Base-by-base conservation (phyloP, 2,329 filamentous ascomycete species). In the Fusarium sacchari region DNA sequence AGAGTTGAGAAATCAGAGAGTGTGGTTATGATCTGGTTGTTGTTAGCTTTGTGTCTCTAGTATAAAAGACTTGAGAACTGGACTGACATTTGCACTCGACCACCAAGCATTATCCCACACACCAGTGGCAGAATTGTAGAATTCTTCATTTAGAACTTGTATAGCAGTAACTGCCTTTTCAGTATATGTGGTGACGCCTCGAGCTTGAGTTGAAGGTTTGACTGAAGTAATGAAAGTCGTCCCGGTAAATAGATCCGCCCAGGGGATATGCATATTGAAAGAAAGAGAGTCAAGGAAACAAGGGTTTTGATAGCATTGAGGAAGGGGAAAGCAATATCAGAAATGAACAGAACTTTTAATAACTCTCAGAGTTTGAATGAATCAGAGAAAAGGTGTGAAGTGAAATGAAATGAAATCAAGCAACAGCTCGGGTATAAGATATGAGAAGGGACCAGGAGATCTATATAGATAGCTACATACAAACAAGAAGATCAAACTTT, bases 51-150 rank as follows among this genome's bases (percentile, higher is more conserved):
- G 18, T 39, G n/a, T 50, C 20, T 18, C 20, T 18, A 36, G 32
- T 36, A 50, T 50, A 28, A 24, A 17, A 28, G 36, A 32, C 20
- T 40, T 30, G 24, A 4, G 28, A 67, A 63, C 34, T 34, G 10
- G 32, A 67, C 64, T 36, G 37, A 67, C 86, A 77, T 93, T 94
- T 49, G 88, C 92, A 60, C 88, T 87, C 77, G 94, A 93, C 92
- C 92, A 94, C 92, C 92, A 94, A 13, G 87, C 86, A 0, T 87
- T 87, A 61, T 89, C 82, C 90, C 90, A 94, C 18, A 93, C 83
- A 7, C 92, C 92, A 3, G 86, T 89, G 10, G 78, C 77, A 6
- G 81, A 64, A 76, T 91, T 87, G 79, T 93, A 93, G 87, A 89
- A 93, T 22, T 80, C 73, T 7, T 73, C 67, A 74, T 92, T 90